phyloP scores from a whole-genome alignment of 108 stramenopile species.

The Skeletonema potamos region DNA sequence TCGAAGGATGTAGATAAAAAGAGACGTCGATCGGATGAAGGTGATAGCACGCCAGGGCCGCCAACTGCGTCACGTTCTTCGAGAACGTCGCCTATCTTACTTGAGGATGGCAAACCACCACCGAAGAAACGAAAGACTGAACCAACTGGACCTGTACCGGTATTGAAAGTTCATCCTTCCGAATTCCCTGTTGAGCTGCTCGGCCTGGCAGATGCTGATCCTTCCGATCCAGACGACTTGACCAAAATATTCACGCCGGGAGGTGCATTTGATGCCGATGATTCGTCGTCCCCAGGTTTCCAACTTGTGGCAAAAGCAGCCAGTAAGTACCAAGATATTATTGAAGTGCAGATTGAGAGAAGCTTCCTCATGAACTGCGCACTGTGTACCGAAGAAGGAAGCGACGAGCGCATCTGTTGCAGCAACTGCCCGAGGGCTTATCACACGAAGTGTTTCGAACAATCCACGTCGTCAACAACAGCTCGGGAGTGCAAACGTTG shows the following conservation, averaged over 20 bases:
- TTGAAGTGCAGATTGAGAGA: not conserved
- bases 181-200: conserved; percentile 70
- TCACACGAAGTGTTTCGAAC: conserved; percentile 26
- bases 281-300: not conserved
- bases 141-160: conserved; percentile 12
- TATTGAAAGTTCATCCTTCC: conserved; percentile 55
- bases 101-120: conserved; percentile 8
- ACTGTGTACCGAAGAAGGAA: conserved; percentile 6
- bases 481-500: conserved; percentile 36
- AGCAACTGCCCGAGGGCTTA: conserved; percentile 34
- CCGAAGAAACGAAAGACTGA: conserved; percentile 23
- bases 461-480: conserved; percentile 10
- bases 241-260: conserved; percentile 50
- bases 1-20: not conserved
- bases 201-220: conserved; percentile 52
- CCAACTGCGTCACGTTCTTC: conserved; percentile 10
- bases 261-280: conserved; percentile 21
- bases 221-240: conserved; percentile 54
- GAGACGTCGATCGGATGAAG: not conserved
- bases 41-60: not conserved
- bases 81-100: conserved; percentile 16
- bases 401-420: conserved; percentile 26
- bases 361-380: conserved; percentile 9
- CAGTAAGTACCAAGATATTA: conserved; percentile 28
- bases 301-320: not conserved